A percentile compares a stretch with the other conserved stretches of the same genome.
These are phyloP conservation scores for Trichosanthes truncata DNA, from an alignment of 306 rosid species.

Conservation along the genomic window DNA sequence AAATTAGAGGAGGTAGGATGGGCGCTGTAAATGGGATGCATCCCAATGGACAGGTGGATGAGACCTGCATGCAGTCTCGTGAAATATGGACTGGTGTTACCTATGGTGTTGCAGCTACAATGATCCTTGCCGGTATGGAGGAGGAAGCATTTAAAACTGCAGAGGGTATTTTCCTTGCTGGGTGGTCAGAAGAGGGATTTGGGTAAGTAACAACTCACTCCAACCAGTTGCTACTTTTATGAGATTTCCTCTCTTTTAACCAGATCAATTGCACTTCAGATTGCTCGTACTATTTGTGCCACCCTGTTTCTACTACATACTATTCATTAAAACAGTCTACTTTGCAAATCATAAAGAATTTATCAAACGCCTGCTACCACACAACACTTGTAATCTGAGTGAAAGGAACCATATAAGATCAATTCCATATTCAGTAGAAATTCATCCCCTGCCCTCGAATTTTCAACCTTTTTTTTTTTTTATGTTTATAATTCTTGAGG, in stretches of 20 bases:
- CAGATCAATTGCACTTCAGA: background rate
- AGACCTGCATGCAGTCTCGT: conserved; percentile 98
- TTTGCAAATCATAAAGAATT: background rate
- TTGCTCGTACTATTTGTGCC: background rate
- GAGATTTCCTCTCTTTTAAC: background rate
- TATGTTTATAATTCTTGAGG: background rate
- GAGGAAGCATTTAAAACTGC: conserved; percentile 87
- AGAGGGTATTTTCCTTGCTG: conserved; percentile 77
- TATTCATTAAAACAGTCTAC: background rate
- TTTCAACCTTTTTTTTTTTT: background rate
- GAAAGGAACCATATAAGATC: background rate
- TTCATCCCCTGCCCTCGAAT: background rate
- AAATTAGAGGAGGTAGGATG: conserved; percentile 82
- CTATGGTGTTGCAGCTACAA: conserved; percentile 83
- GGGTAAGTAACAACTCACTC: conserved; percentile 47
- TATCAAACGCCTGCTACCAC: background rate
- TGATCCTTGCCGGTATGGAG: conserved; percentile 93
- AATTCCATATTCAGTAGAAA: background rate
- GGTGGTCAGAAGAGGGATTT: conserved; percentile 97
- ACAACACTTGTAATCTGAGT: background rate
- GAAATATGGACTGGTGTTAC: conserved; percentile 99
- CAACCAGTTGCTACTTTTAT: background rate
- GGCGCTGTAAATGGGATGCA: conserved; percentile 99
- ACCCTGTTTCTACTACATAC: background rate
- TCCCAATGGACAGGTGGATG: conserved; percentile 87